Evolutionary conservation across 768 basidiomycete genomes (phyloP).

Genomic region (Tricholoma bakamatsutake): DNA sequence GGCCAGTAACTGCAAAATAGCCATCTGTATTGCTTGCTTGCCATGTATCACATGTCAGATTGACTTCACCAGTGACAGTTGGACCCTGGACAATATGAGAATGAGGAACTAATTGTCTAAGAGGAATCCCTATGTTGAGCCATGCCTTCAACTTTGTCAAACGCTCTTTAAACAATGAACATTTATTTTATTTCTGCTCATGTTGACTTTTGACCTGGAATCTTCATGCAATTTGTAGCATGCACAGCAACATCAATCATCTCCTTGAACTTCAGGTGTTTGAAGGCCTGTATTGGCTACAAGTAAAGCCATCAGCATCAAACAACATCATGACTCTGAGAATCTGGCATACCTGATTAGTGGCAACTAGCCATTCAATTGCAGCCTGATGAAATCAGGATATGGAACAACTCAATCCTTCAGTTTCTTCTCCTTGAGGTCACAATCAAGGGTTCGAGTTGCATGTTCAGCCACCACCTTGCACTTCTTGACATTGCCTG

Average conservation of each 20-base stretch:
- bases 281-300: too few species aligned
- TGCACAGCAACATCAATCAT: conserved; percentile 32
- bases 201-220: conserved; percentile 24
- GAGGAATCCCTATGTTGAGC: background rate
- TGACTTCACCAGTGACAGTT: too few species aligned
- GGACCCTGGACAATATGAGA: too few species aligned
- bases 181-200: conserved; percentile 21
- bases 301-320: background rate
- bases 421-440: conserved; percentile 15
- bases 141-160: background rate
- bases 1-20: too few species aligned
- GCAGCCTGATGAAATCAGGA: conserved; percentile 19
- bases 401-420: conserved; percentile 21
- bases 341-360: conserved; percentile 27
- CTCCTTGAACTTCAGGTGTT: conserved; percentile 26
- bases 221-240: conserved; percentile 20
- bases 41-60: too few species aligned
- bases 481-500: conserved; percentile 11
- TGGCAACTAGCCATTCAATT: conserved; percentile 32
- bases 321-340: background rate
- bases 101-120: too few species aligned
- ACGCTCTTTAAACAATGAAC: conserved; percentile 23
- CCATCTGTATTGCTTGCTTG: too few species aligned
- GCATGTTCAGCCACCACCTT: conserved; percentile 8
- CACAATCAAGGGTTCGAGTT: conserved; percentile 19